Conservation (phyloP, 1,284 basidiomycete species). For the Cutaneotrichosporon curvatum region DNA sequence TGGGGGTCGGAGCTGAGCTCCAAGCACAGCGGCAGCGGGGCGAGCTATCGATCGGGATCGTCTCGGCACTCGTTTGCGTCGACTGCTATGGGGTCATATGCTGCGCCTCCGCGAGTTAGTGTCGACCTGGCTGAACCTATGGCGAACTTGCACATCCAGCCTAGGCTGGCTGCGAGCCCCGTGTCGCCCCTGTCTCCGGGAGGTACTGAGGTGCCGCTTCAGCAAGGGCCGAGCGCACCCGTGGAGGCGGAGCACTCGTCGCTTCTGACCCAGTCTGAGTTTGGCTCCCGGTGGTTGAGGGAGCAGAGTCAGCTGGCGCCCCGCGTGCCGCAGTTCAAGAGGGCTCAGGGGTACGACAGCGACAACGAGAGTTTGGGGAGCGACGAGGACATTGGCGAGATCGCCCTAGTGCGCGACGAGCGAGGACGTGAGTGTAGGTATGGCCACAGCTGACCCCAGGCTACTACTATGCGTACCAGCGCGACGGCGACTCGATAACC, state of each 20-base stretch:
- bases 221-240: too few relatives aligned
- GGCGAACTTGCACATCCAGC: too few relatives aligned
- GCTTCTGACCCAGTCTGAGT: conserved; percentile 47
- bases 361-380: conserved; percentile 36
- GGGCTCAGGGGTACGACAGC: conserved; percentile 23
- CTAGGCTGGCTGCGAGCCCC: too few relatives aligned
- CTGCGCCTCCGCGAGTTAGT: too few relatives aligned
- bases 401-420: conserved; percentile 39
- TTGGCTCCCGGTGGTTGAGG: conserved; percentile 69
- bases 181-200: too few relatives aligned
- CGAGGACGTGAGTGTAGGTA: conserved; percentile 35
- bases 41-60: not conserved
- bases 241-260: conserved; percentile 18
- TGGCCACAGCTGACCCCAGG: conserved; percentile 20
- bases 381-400: conserved; percentile 35
- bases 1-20: not conserved
- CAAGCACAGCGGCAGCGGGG: conserved; percentile 1
- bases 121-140: too few relatives aligned
- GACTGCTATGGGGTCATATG: not conserved
- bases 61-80: not conserved
- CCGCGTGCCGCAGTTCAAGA: conserved; percentile 14
- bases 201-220: too few relatives aligned
- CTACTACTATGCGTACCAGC: conserved; percentile 46
- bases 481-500: conserved; percentile 5
- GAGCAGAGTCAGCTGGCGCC: conserved; percentile 60